These are phyloP conservation scores for Davidsoniella eucalypti DNA, from an alignment of 2,329 filamentous ascomycete species.

Conservation along the genomic window DNA sequence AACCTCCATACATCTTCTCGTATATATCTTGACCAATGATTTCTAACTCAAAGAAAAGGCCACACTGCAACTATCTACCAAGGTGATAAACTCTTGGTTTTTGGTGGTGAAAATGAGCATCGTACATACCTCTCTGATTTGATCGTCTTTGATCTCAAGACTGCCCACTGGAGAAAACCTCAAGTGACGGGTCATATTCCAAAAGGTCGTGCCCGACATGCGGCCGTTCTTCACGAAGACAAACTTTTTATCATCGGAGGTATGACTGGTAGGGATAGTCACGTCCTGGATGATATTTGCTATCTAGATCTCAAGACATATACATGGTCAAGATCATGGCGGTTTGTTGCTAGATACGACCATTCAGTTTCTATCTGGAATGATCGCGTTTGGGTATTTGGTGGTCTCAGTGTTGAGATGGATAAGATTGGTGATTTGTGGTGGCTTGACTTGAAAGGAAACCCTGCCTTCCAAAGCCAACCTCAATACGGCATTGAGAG, in stretches of 20 bases:
- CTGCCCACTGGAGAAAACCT: slow-evolving; percentile 88
- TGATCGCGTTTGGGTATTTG: slow-evolving; percentile 90
- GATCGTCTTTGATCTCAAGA: slow-evolving; percentile 88
- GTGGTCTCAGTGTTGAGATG: slow-evolving; percentile 88
- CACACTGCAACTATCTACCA: slow-evolving; percentile 91
- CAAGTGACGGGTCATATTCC: slow-evolving; percentile 71
- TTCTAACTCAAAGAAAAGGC: slow-evolving; percentile 31
- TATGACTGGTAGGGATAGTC: slow-evolving; percentile 84
- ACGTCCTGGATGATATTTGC: slow-evolving; percentile 88
- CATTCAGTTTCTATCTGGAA: slow-evolving; percentile 88
- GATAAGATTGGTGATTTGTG: slow-evolving; percentile 90
- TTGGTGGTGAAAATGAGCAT: slow-evolving; percentile 96
- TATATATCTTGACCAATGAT: slow-evolving; percentile 1
- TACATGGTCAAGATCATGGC: slow-evolving; percentile 94
- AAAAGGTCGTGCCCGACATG: slow-evolving; percentile 80
- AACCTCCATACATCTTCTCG: not conserved
- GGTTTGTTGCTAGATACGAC: slow-evolving; percentile 86
- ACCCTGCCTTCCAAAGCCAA: slow-evolving; percentile 62
- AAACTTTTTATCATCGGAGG: slow-evolving; percentile 92
- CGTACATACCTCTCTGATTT: slow-evolving; percentile 89
- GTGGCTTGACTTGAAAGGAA: slow-evolving; percentile 92
- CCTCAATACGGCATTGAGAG: slow-evolving; percentile 40
- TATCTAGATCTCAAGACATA: slow-evolving; percentile 94
- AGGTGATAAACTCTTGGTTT: slow-evolving; percentile 88
- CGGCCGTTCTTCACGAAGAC: slow-evolving; percentile 86